These are phyloP conservation scores for Melaleuca quinquenervia DNA, from an alignment of 345 rosid genomes.

Conservation along the genomic window DNA sequence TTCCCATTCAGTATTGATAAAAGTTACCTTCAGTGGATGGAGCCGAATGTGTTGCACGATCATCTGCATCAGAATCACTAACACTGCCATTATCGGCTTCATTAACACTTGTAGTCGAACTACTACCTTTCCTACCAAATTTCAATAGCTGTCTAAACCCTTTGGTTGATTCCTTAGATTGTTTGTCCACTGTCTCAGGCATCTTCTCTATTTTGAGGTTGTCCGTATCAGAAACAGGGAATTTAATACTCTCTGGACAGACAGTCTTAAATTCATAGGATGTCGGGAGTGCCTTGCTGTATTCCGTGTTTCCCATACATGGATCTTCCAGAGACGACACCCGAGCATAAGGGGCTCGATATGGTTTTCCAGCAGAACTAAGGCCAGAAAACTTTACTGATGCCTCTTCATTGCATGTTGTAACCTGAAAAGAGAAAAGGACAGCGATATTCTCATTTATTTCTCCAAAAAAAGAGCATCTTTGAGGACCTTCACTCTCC, in stretches of 20 bases:
- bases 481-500: neutral
- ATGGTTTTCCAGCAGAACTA: constrained; percentile 35
- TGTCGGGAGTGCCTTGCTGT: constrained; percentile 44
- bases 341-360: constrained; percentile 69
- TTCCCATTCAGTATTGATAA: neutral
- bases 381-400: neutral
- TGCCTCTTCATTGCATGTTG: neutral
- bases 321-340: constrained; percentile 69
- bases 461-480: neutral
- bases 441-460: neutral
- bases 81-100: constrained; percentile 17
- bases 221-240: constrained; percentile 30
- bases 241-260: constrained; percentile 31
- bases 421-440: neutral
- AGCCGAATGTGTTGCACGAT: constrained; percentile 12
- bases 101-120: constrained; percentile 26
- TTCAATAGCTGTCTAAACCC: constrained; percentile 71
- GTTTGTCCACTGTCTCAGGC: constrained; percentile 51
- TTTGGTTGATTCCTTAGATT: constrained; percentile 50
- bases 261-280: constrained; percentile 21
- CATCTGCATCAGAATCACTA: constrained; percentile 21
- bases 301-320: constrained; percentile 37
- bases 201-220: constrained; percentile 43
- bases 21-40: constrained; percentile 37
- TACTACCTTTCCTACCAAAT: constrained; percentile 72